These are phyloP conservation scores for Gentiana straminea DNA, from an alignment of 257 asterid genomes.

Conservation along the genomic window DNA sequence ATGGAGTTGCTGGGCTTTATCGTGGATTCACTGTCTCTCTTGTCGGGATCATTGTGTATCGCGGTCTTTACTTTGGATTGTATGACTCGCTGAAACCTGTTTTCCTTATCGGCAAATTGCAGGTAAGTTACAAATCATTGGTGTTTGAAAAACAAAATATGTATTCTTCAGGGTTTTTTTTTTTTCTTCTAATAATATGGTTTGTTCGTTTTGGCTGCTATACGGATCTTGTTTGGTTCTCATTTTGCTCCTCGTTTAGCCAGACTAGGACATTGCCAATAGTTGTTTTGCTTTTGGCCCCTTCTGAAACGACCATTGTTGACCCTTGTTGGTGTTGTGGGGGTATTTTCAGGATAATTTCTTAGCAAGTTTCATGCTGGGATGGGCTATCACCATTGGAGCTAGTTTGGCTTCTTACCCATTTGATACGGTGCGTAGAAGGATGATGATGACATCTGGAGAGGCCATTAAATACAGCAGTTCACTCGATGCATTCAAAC, in stretches of 20 bases:
- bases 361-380: conserved; percentile 17
- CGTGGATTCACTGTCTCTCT: conserved; percentile 20
- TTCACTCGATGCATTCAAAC: conserved; percentile 15
- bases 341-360: conserved; percentile 12
- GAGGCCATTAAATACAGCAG: conserved; percentile 13
- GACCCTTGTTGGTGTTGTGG: not conserved
- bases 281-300: not conserved
- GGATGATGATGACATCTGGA: conserved; percentile 19
- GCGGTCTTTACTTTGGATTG: conserved; percentile 23
- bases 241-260: not conserved
- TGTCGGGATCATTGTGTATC: conserved; percentile 16
- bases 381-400: conserved; percentile 15
- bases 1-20: conserved; percentile 20
- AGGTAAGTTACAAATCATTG: conserved; percentile 8
- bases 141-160: too few species aligned
- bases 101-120: conserved; percentile 19
- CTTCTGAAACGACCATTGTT: too few species aligned
- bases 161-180: not conserved
- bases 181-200: not conserved
- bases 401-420: conserved; percentile 20
- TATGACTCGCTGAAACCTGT: conserved; percentile 25
- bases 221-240: too few species aligned
- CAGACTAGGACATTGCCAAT: not conserved
- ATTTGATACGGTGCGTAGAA: conserved; percentile 13
- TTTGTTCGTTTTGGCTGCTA: not conserved